Evolutionary conservation across 208 protist species (phyloP), one percentile per base, ranked within the genome.

Genomic region (Histomonas meleagridis): DNA sequence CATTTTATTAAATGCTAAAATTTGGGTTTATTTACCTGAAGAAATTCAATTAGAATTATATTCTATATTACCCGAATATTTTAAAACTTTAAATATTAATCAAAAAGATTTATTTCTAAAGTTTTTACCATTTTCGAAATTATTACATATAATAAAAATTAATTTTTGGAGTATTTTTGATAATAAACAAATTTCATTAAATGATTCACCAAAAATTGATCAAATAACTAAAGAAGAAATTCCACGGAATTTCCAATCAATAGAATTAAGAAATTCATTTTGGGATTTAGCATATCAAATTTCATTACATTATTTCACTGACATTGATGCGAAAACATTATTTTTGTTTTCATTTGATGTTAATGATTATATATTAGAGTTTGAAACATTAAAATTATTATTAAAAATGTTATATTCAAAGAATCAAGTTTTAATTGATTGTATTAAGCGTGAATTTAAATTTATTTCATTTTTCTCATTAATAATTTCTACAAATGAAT

Each of bases 201-300:
- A 55, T 38, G 76, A 86, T 28, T 57, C 51, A 55, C 76, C 76
- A 51, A 86, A 55, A n/a, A 86, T 86, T 32, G 46, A 86, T 38
- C 21, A n/a, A 18, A n/a, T 18, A 2, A 43, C 76, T 0, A 55
- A 86, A 55, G 14, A 86, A 86, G 10, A 55, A 26, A 0, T 40
- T n/a, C 76, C 76, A 26, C 0, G 32, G 7, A 32, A 86, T 10
- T n/a, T 86, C 2, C 14, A 14, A 51, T n/a, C 18, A 57, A 46
- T 86, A 21, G n/a, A n/a, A n/a, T n/a, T n/a, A n/a, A 51, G 76
- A 18, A 55, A 51, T 32, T 7, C 23, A 43, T n/a, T 86, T 18
- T n/a, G 23, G n/a, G 26, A 86, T 55, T 28, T 86, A 1, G 76
- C 40, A 21, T 32, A 86, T 7, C 43, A 43, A 43, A 46, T 86